Base-by-base conservation (phyloP, 257 asterid genomes). In the Capsicum chinense region DNA sequence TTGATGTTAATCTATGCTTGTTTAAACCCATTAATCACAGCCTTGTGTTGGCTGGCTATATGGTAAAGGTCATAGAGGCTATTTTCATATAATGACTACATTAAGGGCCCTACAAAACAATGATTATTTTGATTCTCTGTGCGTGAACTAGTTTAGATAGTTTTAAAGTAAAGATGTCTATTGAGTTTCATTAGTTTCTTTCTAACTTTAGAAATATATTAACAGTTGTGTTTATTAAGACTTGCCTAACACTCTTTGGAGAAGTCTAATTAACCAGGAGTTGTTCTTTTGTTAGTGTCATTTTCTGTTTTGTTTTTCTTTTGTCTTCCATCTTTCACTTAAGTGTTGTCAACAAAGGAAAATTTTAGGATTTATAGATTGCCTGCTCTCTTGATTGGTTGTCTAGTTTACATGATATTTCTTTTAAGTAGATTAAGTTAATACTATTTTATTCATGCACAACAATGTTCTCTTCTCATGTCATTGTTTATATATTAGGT, bases 111-210 rank as follows among this genome's bases (percentile, higher is more conserved):
- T 76, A 54, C 48, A 33, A 76, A 76, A 2, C 50, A 76, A 76
- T 76, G 48, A 76, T 76, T 76, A 35, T 76, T 26, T 76, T 54
- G 81, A 76, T 64, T 76, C 64, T 52, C 33, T 26, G 21, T 44
- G 3, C 50, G 13, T 50, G 47, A 74, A 12, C 2, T 3, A 21
- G 0, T 48, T 44, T 19, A 50, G 44, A 74, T 47, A 47, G 80
- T 47, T 73, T 39, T 73, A 6, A 50, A 21, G 64, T 76, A 5
- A 76, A 76, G 48, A 4, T 50, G 59, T 50, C 9, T 21, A 10
- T 9, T 9, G 37, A 44, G 79, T 47, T 47, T 71, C 79, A 71
- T n/a, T 44, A 6, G 48, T 12, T 66, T 3, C 73, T 63, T 62
- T 59, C 39, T 21, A 16, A 17, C 39, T 47, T 47, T 73, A 1